Evolutionary conservation across 345 rosid genomes (phyloP).

Genomic region (Excoecaria cochinchinensis): DNA sequence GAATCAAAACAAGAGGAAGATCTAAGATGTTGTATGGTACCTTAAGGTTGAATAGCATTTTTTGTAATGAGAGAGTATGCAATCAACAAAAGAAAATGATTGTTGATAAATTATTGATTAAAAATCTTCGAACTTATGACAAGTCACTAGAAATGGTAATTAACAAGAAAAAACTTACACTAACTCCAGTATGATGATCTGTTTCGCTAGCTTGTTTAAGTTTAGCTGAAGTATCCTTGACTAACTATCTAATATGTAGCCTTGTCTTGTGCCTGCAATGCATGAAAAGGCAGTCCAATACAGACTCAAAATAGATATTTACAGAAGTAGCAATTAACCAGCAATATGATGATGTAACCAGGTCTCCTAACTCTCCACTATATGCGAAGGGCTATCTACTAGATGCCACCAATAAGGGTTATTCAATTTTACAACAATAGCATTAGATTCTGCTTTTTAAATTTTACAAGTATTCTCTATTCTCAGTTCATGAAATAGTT

Average conservation of each 20-base stretch:
- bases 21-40: not conserved
- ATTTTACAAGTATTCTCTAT: not conserved
- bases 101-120: not conserved
- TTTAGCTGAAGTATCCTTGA: slow-evolving; percentile 92
- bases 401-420: not conserved
- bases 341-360: not conserved
- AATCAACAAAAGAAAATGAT: not conserved
- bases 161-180: slow-evolving; percentile 29
- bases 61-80: not conserved
- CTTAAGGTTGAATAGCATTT: not conserved
- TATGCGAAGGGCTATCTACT: not conserved
- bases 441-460: not conserved
- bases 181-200: slow-evolving; percentile 75
- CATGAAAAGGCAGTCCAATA: slow-evolving; percentile 19
- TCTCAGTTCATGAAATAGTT: not conserved
- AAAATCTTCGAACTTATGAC: not conserved
- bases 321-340: not conserved
- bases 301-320: not conserved
- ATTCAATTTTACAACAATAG: not conserved
- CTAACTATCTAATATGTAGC: slow-evolving; percentile 74
- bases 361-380: not conserved
- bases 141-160: not conserved
- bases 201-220: slow-evolving; percentile 87
- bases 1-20: no score
- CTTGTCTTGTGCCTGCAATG: slow-evolving; percentile 78